Percentiles rank a stretch among this genome's conserved stretches.
These are phyloP conservation scores for Monosporascus sp. DNA, from an alignment of 2,329 filamentous ascomycete genomes.

Conservation along the genomic window DNA sequence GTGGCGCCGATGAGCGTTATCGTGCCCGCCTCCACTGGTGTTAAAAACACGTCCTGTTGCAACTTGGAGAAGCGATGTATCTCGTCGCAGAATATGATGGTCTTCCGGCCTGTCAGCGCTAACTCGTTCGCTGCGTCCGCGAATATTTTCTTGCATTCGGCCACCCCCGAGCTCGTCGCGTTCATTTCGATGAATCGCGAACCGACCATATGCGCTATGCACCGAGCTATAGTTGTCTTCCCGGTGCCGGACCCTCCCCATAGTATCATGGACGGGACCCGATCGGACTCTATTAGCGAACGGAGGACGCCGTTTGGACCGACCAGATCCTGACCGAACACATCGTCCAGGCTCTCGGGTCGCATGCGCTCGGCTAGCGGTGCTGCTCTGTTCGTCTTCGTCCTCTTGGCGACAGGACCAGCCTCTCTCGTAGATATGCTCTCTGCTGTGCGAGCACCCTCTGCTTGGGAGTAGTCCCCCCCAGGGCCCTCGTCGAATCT, in stretches of 20 bases:
- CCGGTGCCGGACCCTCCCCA: conserved; percentile 82
- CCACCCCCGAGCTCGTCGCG: conserved; percentile 81
- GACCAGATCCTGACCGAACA: conserved; percentile 88
- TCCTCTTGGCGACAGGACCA: conserved; percentile 54
- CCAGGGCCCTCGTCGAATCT: conserved; percentile 49
- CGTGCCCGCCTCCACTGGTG: conserved; percentile 84
- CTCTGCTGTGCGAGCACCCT: conserved; percentile 18
- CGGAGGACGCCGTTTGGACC: conserved; percentile 79
- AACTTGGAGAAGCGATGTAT: conserved; percentile 88
- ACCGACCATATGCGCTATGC: conserved; percentile 78
- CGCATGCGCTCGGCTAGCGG: conserved; percentile 94
- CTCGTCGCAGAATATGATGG: conserved; percentile 97
- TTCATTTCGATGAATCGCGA: conserved; percentile 94
- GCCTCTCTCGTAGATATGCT: conserved; percentile 19
- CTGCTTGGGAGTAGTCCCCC: conserved; percentile 20
- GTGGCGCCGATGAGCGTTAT: conserved; percentile 93
- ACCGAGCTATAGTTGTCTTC: conserved; percentile 87
- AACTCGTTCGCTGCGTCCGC: conserved; percentile 77
- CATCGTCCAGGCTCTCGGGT: conserved; percentile 75
- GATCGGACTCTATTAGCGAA: conserved; percentile 77
- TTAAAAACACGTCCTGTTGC: conserved; percentile 92
- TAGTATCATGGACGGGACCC: conserved; percentile 90
- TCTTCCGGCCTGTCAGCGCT: conserved; percentile 77
- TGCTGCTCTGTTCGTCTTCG: conserved; percentile 66
- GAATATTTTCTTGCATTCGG: conserved; percentile 90